Evolutionary conservation across 2,329 filamentous ascomycete species (phyloP), one percentile per base, ranked within the genome.

Genomic region (Epichloe elymi): DNA sequence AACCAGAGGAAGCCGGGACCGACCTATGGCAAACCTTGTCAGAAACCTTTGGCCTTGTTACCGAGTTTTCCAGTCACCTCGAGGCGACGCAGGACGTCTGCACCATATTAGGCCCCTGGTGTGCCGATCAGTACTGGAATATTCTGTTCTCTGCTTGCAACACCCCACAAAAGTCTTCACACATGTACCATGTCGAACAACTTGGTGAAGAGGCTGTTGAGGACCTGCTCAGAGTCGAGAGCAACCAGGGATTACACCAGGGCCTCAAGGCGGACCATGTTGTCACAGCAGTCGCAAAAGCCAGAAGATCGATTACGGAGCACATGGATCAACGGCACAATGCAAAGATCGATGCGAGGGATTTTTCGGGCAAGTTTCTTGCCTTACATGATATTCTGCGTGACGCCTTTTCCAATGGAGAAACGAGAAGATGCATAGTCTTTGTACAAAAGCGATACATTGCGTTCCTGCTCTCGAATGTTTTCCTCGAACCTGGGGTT

Each of bases 391-490:
- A 71, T 2, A 79, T 82, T 51, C 71, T 97, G 1, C 62, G 66
- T 3, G 65, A 78, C 7, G 75, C 83, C 47, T 96, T 89, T 59
- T 73, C 80, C 6, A 72, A 75, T 30, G 82, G 83, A 17, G 37
- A 50, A 5, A 57, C 59, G 2, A 59, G 55, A n/a, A 58, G 65
- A 2, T 95, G 88, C 60, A 95, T 98, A 51, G 79, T 97, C 0
- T 97, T 98, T 64, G 88, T 95, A 0, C 75, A 88, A 54, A 77
- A 85, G 62, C 76, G 89, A 40, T 80, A 85, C 56, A 91, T 88
- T 0, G 91, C 90, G 1, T 77, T 80, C 17, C 66, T 94, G 15
- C 70, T 98, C 1, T 71, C 77, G 1, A 80, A 85, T 42, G 70
- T 95, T 0, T 84, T 95, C 54, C 65, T 66, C 38, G 73, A 78